Evolutionary conservation across 148 eudicot species (phyloP), one percentile per base, ranked within the genome.

Genomic region (Drosera capensis): DNA sequence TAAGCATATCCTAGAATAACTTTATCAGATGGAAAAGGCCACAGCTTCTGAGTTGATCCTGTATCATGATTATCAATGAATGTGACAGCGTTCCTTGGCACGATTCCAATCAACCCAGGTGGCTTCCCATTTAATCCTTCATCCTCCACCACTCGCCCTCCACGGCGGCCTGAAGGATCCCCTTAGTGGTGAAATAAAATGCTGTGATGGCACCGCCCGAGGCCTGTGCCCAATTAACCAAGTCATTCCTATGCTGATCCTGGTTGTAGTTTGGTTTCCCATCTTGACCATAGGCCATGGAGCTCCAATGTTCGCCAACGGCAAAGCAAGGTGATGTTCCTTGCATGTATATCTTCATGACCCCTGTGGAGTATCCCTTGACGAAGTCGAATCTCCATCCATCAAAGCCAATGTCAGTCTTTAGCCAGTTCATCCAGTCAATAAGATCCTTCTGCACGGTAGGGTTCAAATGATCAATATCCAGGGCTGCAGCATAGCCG

Each of bases 301-400:
- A 23, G 8, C 59, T 50, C 79, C 75, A 74, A 5, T 50, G 14
- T 51, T 75, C 81, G n/a, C 81, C 81, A 0, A 75, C 77, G 1
- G 81, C 81, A 18, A 75, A 75, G 5, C 55, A 60, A 7, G 81
- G 81, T 5, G 49, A 42, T 8, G 68, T 71, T 8, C 24, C 24
- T 19, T 44, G 28, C 47, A 44, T 43, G 2, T 53, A 53, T 11
- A 53, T 16, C 17, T 62, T 73, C 23, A 56, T 70, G 23, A 78
- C 61, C 11, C 56, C 48, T 0, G 77, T 49, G 0, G 72, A 14
- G 25, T 78, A 78, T 12, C 85, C 85, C 36, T 21, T 61, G 4
- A 68, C 85, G 43, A 67, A 78, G 51, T 73, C 80, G 8, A 78
- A n/a, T n/a, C n/a, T n/a, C n/a, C n/a, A n/a, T n/a, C n/a, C n/a